Percentiles rank a stretch among this genome's conserved stretches.
Conservation (phyloP, 2,329 filamentous ascomycete species). For the Penicillium capsulatum region DNA sequence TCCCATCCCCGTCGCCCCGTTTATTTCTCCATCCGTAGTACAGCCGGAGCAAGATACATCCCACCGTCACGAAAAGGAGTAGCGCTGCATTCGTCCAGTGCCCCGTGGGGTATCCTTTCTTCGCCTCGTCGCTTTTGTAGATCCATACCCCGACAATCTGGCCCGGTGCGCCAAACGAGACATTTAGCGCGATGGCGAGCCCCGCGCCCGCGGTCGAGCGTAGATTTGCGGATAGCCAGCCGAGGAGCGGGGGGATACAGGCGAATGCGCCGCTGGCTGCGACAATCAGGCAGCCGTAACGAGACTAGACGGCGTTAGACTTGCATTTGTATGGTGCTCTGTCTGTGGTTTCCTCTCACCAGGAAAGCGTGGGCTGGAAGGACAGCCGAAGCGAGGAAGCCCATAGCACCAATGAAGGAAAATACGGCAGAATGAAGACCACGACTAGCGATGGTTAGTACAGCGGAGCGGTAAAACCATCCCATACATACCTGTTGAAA, state of each 20-base stretch:
- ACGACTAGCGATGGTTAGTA: conserved; percentile 31
- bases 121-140: conserved; percentile 61
- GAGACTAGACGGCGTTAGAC: conserved; percentile 33
- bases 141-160: conserved; percentile 73
- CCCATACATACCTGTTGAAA: conserved; percentile 36
- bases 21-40: conserved; percentile 53
- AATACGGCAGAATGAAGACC: conserved; percentile 50
- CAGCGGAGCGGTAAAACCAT: too few relatives aligned
- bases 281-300: conserved; percentile 68
- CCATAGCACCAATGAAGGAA: conserved; percentile 50
- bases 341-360: conserved; percentile 32
- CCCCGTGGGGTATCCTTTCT: conserved; percentile 62
- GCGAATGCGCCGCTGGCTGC: conserved; percentile 64
- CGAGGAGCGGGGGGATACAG: conserved; percentile 64
- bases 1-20: conserved; percentile 17
- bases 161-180: conserved; percentile 63
- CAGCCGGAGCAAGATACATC: conserved; percentile 51
- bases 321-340: not conserved
- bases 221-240: conserved; percentile 67
- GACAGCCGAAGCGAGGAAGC: conserved; percentile 61
- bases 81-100: conserved; percentile 64
- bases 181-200: conserved; percentile 66
- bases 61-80: conserved; percentile 55
- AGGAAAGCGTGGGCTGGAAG: conserved; percentile 58
- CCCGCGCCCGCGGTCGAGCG: conserved; percentile 62